Conservation (phyloP, 495 filamentous ascomycete genomes). For the Penicillium coffeae region DNA sequence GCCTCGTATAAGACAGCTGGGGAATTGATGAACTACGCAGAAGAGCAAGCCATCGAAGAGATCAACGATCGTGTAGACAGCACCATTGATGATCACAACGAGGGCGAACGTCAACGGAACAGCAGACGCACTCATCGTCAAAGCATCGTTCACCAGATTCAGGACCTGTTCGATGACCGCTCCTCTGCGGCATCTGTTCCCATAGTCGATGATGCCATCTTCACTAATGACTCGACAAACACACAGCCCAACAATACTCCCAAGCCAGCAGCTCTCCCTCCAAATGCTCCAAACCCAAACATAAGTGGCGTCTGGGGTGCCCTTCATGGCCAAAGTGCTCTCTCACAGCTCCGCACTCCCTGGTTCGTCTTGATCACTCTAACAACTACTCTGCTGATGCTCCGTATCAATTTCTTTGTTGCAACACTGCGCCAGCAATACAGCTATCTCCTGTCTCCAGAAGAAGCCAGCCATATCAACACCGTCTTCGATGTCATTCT, state of each 20-base stretch:
- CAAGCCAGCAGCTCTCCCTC: conserved; percentile 5
- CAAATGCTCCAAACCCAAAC: conserved; percentile 41
- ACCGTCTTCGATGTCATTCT: conserved; percentile 84
- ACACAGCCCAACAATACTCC: conserved; percentile 1
- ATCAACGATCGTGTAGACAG: conserved; percentile 60
- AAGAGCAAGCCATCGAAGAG: conserved; percentile 45
- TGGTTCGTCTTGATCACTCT: conserved; percentile 87
- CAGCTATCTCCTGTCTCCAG: conserved; percentile 61
- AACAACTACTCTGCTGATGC: conserved; percentile 91
- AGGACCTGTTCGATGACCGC: conserved; percentile 60
- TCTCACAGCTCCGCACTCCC: conserved; percentile 70
- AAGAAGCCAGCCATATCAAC: conserved; percentile 66
- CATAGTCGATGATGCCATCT: conserved; percentile 12
- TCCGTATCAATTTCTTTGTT: conserved; percentile 95
- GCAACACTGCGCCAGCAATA: conserved; percentile 88
- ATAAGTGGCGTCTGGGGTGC: conserved; percentile 83
- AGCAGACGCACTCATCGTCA: conserved; percentile 63
- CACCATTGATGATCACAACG: conserved; percentile 36
- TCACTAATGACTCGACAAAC: conserved; percentile 8
- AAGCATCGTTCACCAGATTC: conserved; percentile 67
- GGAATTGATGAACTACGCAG: conserved; percentile 71
- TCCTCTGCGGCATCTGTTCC: conserved; percentile 7
- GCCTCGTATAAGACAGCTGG: conserved; percentile 86
- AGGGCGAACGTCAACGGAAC: conserved; percentile 56
- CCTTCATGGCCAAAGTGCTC: conserved; percentile 70